A percentile compares a stretch with the other conserved stretches of the same genome.
These are phyloP conservation scores for Lepidium aucheri DNA, from an alignment of 345 rosid genomes.

Conservation along the genomic window DNA sequence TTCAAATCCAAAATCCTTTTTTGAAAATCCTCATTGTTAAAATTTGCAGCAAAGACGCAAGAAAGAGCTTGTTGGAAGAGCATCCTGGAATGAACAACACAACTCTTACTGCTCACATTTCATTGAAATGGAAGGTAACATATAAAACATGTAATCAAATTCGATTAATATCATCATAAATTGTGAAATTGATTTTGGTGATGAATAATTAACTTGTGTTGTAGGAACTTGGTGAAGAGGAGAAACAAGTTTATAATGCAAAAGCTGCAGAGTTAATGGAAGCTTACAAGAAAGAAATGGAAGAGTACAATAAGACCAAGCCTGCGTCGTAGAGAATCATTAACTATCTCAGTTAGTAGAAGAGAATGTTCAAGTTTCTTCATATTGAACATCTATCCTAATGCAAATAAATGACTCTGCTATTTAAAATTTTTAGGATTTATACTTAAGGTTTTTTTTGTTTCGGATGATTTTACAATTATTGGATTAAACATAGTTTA, in stretches of 20 bases:
- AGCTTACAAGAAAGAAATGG: conserved; percentile 67
- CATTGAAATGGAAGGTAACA: conserved; percentile 74
- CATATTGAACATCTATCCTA: conserved; percentile 19
- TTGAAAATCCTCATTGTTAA: not conserved
- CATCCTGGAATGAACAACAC: conserved; percentile 52
- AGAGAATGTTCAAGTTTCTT: conserved; percentile 20
- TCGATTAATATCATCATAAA: not conserved
- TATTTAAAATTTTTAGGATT: not conserved
- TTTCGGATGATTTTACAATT: not conserved
- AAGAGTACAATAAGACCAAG: conserved; percentile 46
- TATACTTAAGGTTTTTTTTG: not conserved
- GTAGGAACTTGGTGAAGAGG: conserved; percentile 69
- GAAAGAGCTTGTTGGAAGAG: conserved; percentile 47
- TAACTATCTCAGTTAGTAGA: not conserved
- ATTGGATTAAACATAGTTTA: not conserved
- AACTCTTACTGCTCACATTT: conserved; percentile 54
- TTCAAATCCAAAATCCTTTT: not conserved
- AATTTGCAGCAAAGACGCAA: conserved; percentile 52
- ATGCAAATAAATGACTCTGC: not conserved
- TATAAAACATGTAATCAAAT: not conserved
- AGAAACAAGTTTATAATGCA: conserved; percentile 50
- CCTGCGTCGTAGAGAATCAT: not conserved
- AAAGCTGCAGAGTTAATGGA: conserved; percentile 76
- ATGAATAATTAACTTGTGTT: not conserved
- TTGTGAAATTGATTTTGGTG: not conserved